Evolutionary conservation across 2,329 filamentous ascomycete species (phyloP).

Genomic region (Penicillium sp.): DNA sequence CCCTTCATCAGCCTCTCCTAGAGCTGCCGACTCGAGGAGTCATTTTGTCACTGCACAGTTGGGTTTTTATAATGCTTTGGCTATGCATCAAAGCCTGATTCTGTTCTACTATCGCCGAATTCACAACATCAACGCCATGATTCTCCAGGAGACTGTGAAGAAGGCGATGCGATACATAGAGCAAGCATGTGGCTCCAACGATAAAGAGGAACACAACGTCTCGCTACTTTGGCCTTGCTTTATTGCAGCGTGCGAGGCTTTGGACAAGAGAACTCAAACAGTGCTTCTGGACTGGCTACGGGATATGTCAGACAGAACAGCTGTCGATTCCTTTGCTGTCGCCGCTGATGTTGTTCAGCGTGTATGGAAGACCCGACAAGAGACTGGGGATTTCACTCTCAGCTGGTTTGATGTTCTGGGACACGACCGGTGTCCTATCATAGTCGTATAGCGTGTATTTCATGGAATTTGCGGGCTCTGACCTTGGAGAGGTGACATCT

Average conservation of each 20-base stretch:
- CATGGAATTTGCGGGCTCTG: background rate
- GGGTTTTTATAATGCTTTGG: background rate
- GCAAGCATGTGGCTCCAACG: background rate
- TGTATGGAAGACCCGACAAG: constrained; percentile 23
- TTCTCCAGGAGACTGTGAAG: constrained; percentile 38
- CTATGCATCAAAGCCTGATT: constrained; percentile 38
- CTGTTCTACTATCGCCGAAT: constrained; percentile 45
- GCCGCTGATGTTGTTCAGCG: constrained; percentile 20
- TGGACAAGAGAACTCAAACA: constrained; percentile 8
- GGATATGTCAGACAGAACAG: constrained; percentile 6
- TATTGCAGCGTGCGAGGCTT: constrained; percentile 38
- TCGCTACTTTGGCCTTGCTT: constrained; percentile 36
- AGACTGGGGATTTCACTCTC: constrained; percentile 12
- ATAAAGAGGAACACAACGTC: constrained; percentile 15
- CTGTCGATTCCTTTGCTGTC: constrained; percentile 12
- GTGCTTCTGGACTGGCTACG: constrained; percentile 17
- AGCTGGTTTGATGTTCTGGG: background rate
- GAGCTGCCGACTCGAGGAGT: no score
- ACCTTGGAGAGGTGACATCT: no score
- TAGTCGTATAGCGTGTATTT: background rate
- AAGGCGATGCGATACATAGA: constrained; percentile 19
- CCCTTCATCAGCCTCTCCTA: background rate
- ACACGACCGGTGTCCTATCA: constrained; percentile 4
- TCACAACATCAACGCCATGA: constrained; percentile 38
- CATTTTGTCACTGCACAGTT: background rate